These are phyloP conservation scores for Chamaecrista fasciculata DNA, from an alignment of 306 rosid genomes.

Conservation along the genomic window DNA sequence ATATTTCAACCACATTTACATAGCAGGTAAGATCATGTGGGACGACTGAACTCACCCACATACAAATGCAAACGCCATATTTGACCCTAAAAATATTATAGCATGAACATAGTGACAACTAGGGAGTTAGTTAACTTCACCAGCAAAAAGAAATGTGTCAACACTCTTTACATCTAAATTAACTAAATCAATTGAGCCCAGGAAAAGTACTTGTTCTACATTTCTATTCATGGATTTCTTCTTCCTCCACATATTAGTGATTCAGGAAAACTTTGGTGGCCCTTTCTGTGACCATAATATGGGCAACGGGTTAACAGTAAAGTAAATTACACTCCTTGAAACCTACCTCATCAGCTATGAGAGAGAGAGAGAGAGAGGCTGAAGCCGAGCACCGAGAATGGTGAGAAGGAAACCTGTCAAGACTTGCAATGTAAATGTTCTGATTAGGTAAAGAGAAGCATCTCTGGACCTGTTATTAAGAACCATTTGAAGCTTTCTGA, in stretches of 20 bases:
- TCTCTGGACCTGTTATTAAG: constrained; percentile 21
- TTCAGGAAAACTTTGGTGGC: constrained; percentile 7
- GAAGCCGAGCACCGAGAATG: constrained; percentile 12
- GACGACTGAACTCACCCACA: background rate
- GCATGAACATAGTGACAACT: background rate
- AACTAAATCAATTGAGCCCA: constrained; percentile 3
- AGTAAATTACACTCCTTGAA: constrained; percentile 28
- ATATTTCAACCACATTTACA: background rate
- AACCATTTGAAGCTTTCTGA: constrained; percentile 70
- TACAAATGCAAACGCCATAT: no score
- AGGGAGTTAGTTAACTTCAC: background rate
- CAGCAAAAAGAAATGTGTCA: background rate
- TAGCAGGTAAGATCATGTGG: background rate
- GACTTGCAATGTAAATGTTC: constrained; percentile 30
- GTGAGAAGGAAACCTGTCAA: constrained; percentile 21
- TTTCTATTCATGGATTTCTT: constrained; percentile 9
- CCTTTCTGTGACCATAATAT: constrained; percentile 15
- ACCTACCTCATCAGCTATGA: constrained; percentile 15
- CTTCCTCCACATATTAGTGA: constrained; percentile 3
- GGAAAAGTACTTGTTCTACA: constrained; percentile 18
- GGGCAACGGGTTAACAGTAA: constrained; percentile 13
- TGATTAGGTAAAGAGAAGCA: background rate
- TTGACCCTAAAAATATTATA: background rate
- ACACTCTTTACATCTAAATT: constrained; percentile 3
- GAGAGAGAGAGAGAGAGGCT: background rate